Evolutionary conservation across 2,329 filamentous ascomycete species (phyloP).

Genomic region (Clarireedia paspali): DNA sequence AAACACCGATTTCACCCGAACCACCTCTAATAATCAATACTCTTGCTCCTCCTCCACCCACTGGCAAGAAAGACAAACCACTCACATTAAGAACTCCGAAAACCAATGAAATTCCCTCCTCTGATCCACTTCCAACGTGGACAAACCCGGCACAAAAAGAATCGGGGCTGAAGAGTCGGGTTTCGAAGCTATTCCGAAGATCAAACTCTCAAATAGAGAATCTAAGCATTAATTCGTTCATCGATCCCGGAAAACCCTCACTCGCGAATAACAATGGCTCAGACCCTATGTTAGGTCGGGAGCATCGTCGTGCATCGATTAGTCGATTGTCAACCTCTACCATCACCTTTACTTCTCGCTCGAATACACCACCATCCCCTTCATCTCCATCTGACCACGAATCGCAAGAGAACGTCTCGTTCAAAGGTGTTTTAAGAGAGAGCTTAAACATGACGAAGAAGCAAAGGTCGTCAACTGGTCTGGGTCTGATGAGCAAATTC

Average conservation of each 20-base stretch:
- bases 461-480: slow-evolving; percentile 35
- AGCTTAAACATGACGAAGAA: slow-evolving; percentile 39
- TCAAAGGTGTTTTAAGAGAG: slow-evolving; percentile 3
- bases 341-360: slow-evolving; percentile 16
- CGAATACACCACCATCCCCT: slow-evolving; percentile 38
- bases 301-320: slow-evolving; percentile 13
- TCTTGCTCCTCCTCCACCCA: slow-evolving; percentile 14
- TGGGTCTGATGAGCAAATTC: slow-evolving; percentile 19
- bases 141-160: slow-evolving; percentile 11
- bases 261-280: slow-evolving; percentile 13
- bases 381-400: slow-evolving; percentile 29
- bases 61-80: not conserved
- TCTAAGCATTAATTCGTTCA: slow-evolving; percentile 2
- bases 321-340: slow-evolving; percentile 18
- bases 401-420: slow-evolving; percentile 2
- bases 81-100: slow-evolving; percentile 1
- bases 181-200: slow-evolving; percentile 20
- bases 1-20: not conserved
- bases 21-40: slow-evolving; percentile 20
- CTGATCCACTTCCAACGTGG: slow-evolving; percentile 7
- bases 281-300: slow-evolving; percentile 14
- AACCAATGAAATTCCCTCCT: not conserved
- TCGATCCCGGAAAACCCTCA: not conserved
- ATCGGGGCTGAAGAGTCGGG: slow-evolving; percentile 10
- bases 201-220: slow-evolving; percentile 13